Conservation (phyloP, 345 rosid genomes). For the Moricandia moricandioides region DNA sequence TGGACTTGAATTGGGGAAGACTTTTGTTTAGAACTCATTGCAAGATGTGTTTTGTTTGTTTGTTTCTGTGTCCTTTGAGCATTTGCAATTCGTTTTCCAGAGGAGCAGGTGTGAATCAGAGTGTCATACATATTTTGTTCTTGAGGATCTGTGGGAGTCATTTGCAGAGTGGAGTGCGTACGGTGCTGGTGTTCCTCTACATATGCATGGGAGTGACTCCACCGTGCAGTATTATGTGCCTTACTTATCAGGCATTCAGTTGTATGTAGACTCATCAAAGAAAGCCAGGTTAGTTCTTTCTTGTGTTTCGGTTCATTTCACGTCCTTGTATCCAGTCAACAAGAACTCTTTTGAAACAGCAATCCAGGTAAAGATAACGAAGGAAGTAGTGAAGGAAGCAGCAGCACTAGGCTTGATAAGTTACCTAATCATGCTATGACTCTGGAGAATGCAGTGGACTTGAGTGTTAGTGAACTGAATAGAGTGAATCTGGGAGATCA, state of each 20-base stretch:
- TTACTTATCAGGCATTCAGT: constrained; percentile 84
- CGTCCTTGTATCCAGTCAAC: too few relatives aligned
- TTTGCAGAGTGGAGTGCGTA: constrained; percentile 92
- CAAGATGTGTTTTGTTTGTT: not conserved
- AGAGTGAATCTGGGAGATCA: constrained; percentile 46
- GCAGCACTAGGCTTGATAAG: constrained; percentile 49
- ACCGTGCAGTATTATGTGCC: constrained; percentile 91
- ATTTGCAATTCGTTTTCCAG: constrained; percentile 39
- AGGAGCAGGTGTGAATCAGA: constrained; percentile 40
- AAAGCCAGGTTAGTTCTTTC: constrained; percentile 50
- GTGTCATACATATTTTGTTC: constrained; percentile 47
- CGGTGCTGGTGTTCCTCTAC: constrained; percentile 83
- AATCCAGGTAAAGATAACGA: constrained; percentile 64
- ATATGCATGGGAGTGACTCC: constrained; percentile 66
- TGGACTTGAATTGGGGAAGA: constrained; percentile 9
- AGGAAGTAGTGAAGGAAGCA: constrained; percentile 68
- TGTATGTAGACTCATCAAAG: constrained; percentile 57
- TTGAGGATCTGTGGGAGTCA: constrained; percentile 84
- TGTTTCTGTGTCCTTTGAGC: not conserved
- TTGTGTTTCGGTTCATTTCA: not conserved
- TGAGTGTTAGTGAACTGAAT: constrained; percentile 45
- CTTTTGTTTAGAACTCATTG: not conserved
- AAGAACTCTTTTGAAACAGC: constrained; percentile 44
- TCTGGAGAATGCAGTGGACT: constrained; percentile 34
- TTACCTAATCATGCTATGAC: constrained; percentile 37